Conservation (phyloP, 2,329 filamentous ascomycete genomes). For the Fusarium foetens region DNA sequence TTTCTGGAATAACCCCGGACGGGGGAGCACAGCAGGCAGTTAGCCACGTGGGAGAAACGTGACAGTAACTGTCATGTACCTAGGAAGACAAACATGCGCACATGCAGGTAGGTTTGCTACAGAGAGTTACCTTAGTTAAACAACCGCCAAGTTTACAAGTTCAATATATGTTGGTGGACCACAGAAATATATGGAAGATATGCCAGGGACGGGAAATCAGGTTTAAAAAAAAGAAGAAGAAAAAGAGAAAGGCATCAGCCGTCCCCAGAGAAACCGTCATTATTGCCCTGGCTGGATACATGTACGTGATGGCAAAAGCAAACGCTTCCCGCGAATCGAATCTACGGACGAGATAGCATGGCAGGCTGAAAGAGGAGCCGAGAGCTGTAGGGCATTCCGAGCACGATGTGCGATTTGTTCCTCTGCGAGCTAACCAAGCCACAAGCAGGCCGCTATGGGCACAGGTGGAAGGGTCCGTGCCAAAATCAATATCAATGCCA, state of each 20-base stretch:
- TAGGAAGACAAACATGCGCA: not conserved
- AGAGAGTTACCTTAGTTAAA: not conserved
- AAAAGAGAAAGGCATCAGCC: not conserved
- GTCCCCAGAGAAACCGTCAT: not conserved
- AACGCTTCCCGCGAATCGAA: slow-evolving; percentile 11
- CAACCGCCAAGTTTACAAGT: not conserved
- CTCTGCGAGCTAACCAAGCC: slow-evolving; percentile 21
- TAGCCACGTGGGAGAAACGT: slow-evolving; percentile 43
- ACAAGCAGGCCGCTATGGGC: slow-evolving; percentile 23
- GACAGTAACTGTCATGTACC: slow-evolving; percentile 20
- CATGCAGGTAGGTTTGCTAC: not conserved
- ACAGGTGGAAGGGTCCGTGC: slow-evolving; percentile 35
- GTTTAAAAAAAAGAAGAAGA: not conserved
- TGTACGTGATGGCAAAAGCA: slow-evolving; percentile 19
- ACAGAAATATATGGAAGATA: not conserved
- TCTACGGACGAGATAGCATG: not conserved
- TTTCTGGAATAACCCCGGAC: slow-evolving; percentile 4
- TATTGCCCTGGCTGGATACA: not conserved
- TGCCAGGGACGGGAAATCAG: not conserved
- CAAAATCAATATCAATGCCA: slow-evolving; percentile 6
- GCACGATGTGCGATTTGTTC: slow-evolving; percentile 40
- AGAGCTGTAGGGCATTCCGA: slow-evolving; percentile 1
- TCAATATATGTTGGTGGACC: too few relatives aligned
- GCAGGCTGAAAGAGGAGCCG: slow-evolving; percentile 35
- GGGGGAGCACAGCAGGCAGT: slow-evolving; percentile 17